phyloP scores from a whole-genome alignment of 305 asterid species.

The Fraxinus sp. region DNA sequence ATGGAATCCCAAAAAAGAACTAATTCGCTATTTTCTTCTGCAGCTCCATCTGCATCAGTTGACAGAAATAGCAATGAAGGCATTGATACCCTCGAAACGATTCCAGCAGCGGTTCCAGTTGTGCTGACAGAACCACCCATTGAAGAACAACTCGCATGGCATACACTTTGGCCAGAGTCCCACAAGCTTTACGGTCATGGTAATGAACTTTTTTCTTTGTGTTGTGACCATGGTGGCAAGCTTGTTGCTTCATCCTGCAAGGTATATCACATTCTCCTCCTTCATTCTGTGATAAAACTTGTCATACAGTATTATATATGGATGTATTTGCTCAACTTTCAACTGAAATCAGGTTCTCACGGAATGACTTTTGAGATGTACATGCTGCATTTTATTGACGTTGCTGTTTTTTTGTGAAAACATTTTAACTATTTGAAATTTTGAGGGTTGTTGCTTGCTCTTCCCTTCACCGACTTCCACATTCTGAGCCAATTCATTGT shows the following conservation, averaged over 20 bases:
- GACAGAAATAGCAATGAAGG: slow-evolving; percentile 59
- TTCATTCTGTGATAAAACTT: not conserved
- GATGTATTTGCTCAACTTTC: not conserved
- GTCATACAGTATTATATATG: not conserved
- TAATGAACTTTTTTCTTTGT: slow-evolving; percentile 77
- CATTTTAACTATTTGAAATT: not conserved
- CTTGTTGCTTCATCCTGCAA: slow-evolving; percentile 94
- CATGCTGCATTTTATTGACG: not conserved
- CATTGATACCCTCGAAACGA: slow-evolving; percentile 71
- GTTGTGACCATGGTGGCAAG: slow-evolving; percentile 77
- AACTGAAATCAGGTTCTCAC: not conserved
- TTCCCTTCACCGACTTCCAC: not conserved
- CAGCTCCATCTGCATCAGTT: slow-evolving; percentile 53
- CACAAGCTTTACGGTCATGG: slow-evolving; percentile 99
- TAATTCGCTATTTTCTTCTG: slow-evolving; percentile 16
- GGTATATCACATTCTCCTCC: slow-evolving; percentile 37
- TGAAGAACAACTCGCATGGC: slow-evolving; percentile 88
- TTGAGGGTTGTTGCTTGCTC: not conserved
- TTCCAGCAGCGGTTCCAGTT: slow-evolving; percentile 94
- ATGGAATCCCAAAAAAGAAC: not conserved
- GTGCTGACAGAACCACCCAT: slow-evolving; percentile 89
- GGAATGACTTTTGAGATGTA: not conserved
- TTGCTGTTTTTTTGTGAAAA: not conserved
- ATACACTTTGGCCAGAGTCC: slow-evolving; percentile 92
- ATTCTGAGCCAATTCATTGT: not conserved